phyloP scores from a whole-genome alignment of 208 protist species.

The Acanthamoeba sp. region DNA sequence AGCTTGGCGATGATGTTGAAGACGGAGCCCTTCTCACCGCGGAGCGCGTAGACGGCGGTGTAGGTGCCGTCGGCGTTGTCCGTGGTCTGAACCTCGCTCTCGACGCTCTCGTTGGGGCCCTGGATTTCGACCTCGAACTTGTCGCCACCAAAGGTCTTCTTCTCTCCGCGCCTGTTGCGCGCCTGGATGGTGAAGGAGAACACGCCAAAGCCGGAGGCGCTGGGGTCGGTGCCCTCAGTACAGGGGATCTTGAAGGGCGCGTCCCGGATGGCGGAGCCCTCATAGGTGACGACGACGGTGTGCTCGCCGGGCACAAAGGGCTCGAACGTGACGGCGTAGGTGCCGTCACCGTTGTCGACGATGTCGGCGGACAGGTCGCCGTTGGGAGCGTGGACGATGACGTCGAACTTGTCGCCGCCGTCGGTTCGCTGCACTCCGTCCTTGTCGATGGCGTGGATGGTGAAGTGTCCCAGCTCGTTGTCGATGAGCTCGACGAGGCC shows the following conservation, averaged over 20 bases:
- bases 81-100: slow-evolving; percentile 68
- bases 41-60: slow-evolving; percentile 68
- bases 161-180: slow-evolving; percentile 82
- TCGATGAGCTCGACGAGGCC: slow-evolving; percentile 30
- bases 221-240: slow-evolving; percentile 80
- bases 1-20: slow-evolving; percentile 72
- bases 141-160: slow-evolving; percentile 82
- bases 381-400: slow-evolving; percentile 80
- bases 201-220: slow-evolving; percentile 75
- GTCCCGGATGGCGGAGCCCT: slow-evolving; percentile 83
- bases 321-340: slow-evolving; percentile 82
- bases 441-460: slow-evolving; percentile 83
- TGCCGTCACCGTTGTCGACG: slow-evolving; percentile 83
- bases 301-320: slow-evolving; percentile 81
- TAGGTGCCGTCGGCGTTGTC: slow-evolving; percentile 79
- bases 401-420: slow-evolving; percentile 83
- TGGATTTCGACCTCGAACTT: slow-evolving; percentile 80
- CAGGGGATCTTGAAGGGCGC: slow-evolving; percentile 83
- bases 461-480: slow-evolving; percentile 80
- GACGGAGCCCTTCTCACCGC: slow-evolving; percentile 45
- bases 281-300: slow-evolving; percentile 79
- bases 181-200: slow-evolving; percentile 85
- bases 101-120: slow-evolving; percentile 76
- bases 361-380: slow-evolving; percentile 71
- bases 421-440: slow-evolving; percentile 77